Conservation (phyloP, 2,329 filamentous ascomycete species). For the Chrysoporthe puriensis region DNA sequence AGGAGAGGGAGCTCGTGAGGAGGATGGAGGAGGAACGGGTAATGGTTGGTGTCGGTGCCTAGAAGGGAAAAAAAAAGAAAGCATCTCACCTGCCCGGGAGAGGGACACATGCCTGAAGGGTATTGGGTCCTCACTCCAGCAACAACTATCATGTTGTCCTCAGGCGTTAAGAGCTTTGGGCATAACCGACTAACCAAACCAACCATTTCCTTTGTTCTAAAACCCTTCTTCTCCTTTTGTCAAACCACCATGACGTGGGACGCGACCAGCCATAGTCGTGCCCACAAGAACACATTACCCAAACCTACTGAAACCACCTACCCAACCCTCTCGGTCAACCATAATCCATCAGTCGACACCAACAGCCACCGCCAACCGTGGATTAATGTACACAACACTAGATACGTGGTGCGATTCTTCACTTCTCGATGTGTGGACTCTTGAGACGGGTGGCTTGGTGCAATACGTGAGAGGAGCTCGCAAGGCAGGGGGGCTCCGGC, state of each 20-base stretch:
- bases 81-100: not conserved
- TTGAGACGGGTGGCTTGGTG: conserved; percentile 26
- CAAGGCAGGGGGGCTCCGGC: not conserved
- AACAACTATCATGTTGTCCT: conserved; percentile 10
- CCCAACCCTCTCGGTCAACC: not conserved
- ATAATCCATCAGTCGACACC: conserved; percentile 2
- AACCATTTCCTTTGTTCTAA: conserved; percentile 19
- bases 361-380: not conserved
- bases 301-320: not conserved
- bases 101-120: not conserved
- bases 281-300: not conserved
- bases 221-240: conserved; percentile 8
- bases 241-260: not conserved
- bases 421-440: conserved; percentile 12
- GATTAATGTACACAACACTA: not conserved
- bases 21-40: conserved; percentile 56
- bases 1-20: conserved; percentile 61
- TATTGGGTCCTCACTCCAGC: not conserved
- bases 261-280: not conserved
- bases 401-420: conserved; percentile 5
- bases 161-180: conserved; percentile 22
- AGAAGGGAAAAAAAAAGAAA: conserved; percentile 16
- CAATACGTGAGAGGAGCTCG: conserved; percentile 1
- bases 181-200: conserved; percentile 5
- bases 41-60: conserved; percentile 39